Base-by-base conservation (phyloP, 371 early-diverging fungal genomes). In the Polyrhizophydium stewartii region DNA sequence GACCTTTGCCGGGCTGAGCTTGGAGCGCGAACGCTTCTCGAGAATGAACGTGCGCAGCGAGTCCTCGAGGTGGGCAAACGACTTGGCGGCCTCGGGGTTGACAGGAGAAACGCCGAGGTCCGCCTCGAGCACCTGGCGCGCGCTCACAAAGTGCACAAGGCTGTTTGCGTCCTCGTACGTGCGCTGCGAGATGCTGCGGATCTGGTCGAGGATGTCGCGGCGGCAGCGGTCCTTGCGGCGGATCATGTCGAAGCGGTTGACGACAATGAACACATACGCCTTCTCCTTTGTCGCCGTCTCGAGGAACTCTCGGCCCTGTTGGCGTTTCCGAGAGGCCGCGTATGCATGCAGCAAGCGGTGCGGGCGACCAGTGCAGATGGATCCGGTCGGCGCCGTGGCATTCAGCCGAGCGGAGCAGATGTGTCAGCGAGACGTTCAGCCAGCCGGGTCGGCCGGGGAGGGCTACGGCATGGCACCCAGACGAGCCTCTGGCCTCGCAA, bases 181-280 rank as follows among this genome's bases (percentile, higher is more conserved):
- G 52, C 85, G 83, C 24, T 96, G 96, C 7, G 95, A 95, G 40
- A 98, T 82, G 63, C 92, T 86, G 35, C 85, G 77, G 67, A 98
- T 95, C 77, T 98, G 98, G 49, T 92, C 91, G 22, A 98, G 81
- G 63, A 98, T 92, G 55, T 91, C 84, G 28, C 88, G 84, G 64
- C 87, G 88, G 79, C 97, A 96, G 55, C 93, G 88, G 61, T 93
- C 93, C 76, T 93, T 93, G 69, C 93, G 85, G 46, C 89, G 85
- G 70, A 98, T 98, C 25, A 86, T 84, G 73, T 98, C 98, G 68
- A 97, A 98, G 52, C 91, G 86, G 72, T 98, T 98, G 62, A 96
- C 94, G 38, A 96, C 96, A 66, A 97, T 93, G 63, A 98, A 98
- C 46, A 98, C 91, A 70, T 92, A 94, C 3, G 94, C 93, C 83